phyloP scores from a whole-genome alignment of 352 stramenopile genomes.

The Pythium pectinolyticum region DNA sequence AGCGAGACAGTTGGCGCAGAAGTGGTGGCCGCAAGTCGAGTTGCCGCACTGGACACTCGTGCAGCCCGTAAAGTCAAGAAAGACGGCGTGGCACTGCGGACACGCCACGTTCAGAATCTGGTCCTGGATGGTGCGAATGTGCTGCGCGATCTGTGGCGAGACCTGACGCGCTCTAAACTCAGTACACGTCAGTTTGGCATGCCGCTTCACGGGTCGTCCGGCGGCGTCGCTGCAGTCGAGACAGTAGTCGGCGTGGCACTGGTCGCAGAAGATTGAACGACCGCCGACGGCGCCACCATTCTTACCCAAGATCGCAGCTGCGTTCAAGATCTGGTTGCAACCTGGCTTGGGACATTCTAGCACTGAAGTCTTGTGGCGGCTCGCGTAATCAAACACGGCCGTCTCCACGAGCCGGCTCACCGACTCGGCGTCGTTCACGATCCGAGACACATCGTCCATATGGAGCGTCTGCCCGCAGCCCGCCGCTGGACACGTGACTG shows the following conservation, averaged over 20 bases:
- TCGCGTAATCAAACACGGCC: slow-evolving; percentile 23
- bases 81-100: slow-evolving; percentile 25
- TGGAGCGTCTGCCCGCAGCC: slow-evolving; percentile 13
- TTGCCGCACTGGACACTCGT: slow-evolving; percentile 33
- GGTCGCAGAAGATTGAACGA: slow-evolving; percentile 23
- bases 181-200: slow-evolving; percentile 17
- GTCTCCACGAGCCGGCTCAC: slow-evolving; percentile 22
- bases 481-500: slow-evolving; percentile 7
- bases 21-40: slow-evolving; percentile 19
- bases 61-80: slow-evolving; percentile 33
- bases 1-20: slow-evolving; percentile 31
- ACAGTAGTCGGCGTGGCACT: slow-evolving; percentile 23
- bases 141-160: slow-evolving; percentile 6
- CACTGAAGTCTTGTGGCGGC: slow-evolving; percentile 1
- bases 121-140: slow-evolving; percentile 25
- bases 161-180: slow-evolving; percentile 10
- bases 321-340: slow-evolving; percentile 29
- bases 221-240: slow-evolving; percentile 15
- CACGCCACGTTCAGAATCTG: slow-evolving; percentile 31
- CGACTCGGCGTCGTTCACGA: slow-evolving; percentile 15
- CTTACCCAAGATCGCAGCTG: not conserved
- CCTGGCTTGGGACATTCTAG: slow-evolving; percentile 24
- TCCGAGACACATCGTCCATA: slow-evolving; percentile 18
- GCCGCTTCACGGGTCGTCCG: not conserved
- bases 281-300: slow-evolving; percentile 3